These are phyloP conservation scores for Akanthomyces muscarius DNA, from an alignment of 2,329 filamentous ascomycete species.

Conservation along the genomic window DNA sequence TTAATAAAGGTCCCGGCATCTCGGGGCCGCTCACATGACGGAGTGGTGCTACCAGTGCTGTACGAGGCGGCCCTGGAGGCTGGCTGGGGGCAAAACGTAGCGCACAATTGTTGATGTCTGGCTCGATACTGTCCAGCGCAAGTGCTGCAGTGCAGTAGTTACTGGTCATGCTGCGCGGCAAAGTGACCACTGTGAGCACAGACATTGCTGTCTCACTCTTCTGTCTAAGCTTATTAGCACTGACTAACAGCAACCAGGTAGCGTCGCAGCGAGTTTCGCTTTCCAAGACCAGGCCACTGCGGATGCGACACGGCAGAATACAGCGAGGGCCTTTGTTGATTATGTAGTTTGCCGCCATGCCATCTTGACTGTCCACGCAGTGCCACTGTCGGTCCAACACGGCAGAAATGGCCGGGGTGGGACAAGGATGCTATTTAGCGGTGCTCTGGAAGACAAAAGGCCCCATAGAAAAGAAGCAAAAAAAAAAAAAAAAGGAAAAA, in stretches of 20 bases:
- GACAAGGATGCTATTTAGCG: not conserved
- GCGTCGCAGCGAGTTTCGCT: not conserved
- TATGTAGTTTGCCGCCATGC: too few relatives aligned
- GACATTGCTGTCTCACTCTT: not conserved
- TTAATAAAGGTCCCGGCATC: not conserved
- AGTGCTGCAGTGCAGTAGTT: too few relatives aligned
- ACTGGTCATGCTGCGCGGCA: not conserved
- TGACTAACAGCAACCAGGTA: too few relatives aligned
- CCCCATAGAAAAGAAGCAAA: too few relatives aligned
- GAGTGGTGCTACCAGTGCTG: not conserved
- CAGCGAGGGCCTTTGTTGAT: too few relatives aligned
- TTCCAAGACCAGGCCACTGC: too few relatives aligned
- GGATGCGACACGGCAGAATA: too few relatives aligned
- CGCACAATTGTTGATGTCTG: not conserved
- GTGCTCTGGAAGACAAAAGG: too few relatives aligned
- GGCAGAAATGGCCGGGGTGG: not conserved
- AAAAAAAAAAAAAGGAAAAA: too few relatives aligned
- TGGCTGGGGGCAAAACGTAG: not conserved
- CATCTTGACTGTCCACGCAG: too few relatives aligned
- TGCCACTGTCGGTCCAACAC: too few relatives aligned
- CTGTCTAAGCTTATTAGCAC: not conserved
- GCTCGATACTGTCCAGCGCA: too few relatives aligned
- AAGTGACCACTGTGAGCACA: not conserved
- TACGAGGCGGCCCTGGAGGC: not conserved
- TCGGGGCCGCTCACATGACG: conserved; percentile 9